Base-by-base conservation (phyloP, 2,329 filamentous ascomycete species). In the Leptographium flavum region DNA sequence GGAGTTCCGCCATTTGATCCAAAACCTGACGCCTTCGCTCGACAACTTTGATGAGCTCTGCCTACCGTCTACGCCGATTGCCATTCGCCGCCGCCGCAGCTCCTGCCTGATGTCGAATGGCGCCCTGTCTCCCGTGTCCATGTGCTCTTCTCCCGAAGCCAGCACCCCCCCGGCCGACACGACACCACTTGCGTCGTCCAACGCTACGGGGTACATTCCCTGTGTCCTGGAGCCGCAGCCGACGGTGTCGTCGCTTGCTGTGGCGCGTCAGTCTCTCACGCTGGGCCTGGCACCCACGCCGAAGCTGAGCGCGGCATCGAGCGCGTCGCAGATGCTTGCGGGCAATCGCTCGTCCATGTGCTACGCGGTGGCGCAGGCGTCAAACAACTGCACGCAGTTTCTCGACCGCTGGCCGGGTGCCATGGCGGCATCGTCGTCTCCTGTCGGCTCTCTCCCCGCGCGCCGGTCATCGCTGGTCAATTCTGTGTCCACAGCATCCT, bases 401-500 rank as follows among this genome's bases (percentile, higher is more conserved):
- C 56, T 73, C 36, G 75, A 79, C 47, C 69, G 70, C 51, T 73
- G 73, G 64, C 67, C 70, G 39, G 25, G 23, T 32, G 57, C 57
- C 1, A 22, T 46, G 21, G 60, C 63, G 14, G 61, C 63, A 47
- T 65, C 64, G 4, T 69, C 70, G 4, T 78, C 76, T 19, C 74
- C 75, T 23, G 66, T 69, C 54, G 64, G 63, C 52, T 69, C 70
- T 53, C 56, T 63, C 42, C 63, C 66, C 2, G 61, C 65, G 32
- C 76, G 76, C 49, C 74, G 76, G 49, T 78, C 76, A 14, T 80
- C 76, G 15, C 70, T 80, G 49, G 76, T 75, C 57, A 77, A 71
- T 56, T 77, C 76, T 17, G 64, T 76, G 53, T 81, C 76, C 23
- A 74, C 73, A 27, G 70, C 72, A 30, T 81, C 77, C 48, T 81